Conservation (phyloP, 192 early-diverging fungal species). For the Coemansia sp. region DNA sequence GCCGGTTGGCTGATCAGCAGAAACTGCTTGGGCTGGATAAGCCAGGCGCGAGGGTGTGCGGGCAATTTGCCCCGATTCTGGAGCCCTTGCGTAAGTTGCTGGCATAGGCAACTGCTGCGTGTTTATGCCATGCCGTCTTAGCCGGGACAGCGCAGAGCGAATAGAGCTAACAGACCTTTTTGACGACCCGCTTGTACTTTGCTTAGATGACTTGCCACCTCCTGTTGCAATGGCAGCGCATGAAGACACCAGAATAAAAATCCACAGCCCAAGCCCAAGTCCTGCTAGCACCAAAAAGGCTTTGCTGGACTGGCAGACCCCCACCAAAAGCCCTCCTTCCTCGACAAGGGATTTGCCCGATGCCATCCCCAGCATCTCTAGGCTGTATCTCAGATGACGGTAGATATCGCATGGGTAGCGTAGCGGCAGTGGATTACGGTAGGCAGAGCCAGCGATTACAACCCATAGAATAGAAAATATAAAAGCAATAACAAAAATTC, state of each 20-base stretch:
- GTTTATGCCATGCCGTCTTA: neutral
- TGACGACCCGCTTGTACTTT: neutral
- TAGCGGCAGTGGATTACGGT: slow-evolving; percentile 45
- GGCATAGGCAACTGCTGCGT: slow-evolving; percentile 9
- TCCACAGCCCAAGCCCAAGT: slow-evolving; percentile 37
- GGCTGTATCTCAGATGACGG: slow-evolving; percentile 23
- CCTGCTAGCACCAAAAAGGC: slow-evolving; percentile 42
- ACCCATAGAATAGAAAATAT: slow-evolving; percentile 40
- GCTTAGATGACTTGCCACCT: slow-evolving; percentile 9
- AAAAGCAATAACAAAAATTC: slow-evolving; percentile 27
- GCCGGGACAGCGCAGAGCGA: slow-evolving; percentile 12
- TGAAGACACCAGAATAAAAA: slow-evolving; percentile 29
- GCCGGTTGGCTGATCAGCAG: neutral
- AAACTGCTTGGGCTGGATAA: neutral
- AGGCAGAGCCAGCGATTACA: slow-evolving; percentile 43
- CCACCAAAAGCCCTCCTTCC: slow-evolving; percentile 39
- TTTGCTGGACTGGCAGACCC: slow-evolving; percentile 48
- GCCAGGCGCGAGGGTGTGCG: neutral
- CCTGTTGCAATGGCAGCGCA: slow-evolving; percentile 35
- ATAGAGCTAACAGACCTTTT: slow-evolving; percentile 19
- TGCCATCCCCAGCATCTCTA: slow-evolving; percentile 31
- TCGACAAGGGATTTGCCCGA: slow-evolving; percentile 41
- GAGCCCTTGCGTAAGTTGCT: slow-evolving; percentile 4
- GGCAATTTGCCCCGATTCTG: neutral
- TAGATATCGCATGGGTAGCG: slow-evolving; percentile 46